Evolutionary conservation across 257 asterid species (phyloP).

Genomic region (Scutellaria barbata): DNA sequence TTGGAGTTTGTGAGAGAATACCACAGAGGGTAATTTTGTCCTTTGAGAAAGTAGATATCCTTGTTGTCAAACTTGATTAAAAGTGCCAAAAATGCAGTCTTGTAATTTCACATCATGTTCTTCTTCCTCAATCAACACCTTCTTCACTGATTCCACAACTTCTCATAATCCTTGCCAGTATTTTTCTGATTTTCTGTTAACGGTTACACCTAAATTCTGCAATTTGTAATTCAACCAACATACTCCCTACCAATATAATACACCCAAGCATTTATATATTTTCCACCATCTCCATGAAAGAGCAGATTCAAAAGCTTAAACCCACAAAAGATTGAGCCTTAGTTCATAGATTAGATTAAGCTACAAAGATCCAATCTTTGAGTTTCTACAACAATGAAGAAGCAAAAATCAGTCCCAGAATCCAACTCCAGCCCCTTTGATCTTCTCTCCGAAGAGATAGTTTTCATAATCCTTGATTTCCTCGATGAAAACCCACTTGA

Average conservation of each 20-base stretch:
- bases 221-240: slow-evolving; percentile 12
- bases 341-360: neutral
- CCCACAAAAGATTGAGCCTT: neutral
- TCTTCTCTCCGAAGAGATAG: slow-evolving; percentile 69
- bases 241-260: neutral
- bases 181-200: slow-evolving; percentile 60
- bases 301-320: slow-evolving; percentile 20
- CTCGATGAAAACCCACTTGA: slow-evolving; percentile 69
- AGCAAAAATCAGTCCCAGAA: slow-evolving; percentile 43
- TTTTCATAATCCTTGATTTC: slow-evolving; percentile 65
- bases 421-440: slow-evolving; percentile 58
- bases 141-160: slow-evolving; percentile 37
- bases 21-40: too few relatives aligned
- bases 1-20: neutral
- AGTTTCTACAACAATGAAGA: slow-evolving; percentile 58
- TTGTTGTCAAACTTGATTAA: neutral
- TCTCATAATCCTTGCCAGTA: slow-evolving; percentile 39
- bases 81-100: slow-evolving; percentile 33
- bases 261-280: neutral
- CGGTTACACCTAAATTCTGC: slow-evolving; percentile 47
- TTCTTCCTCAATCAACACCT: slow-evolving; percentile 45
- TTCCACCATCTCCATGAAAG: slow-evolving; percentile 24
- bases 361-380: slow-evolving; percentile 40
- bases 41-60: neutral
- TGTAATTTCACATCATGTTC: slow-evolving; percentile 32